phyloP scores from a whole-genome alignment of 192 early-diverging fungal species.

The Podila verticillata region DNA sequence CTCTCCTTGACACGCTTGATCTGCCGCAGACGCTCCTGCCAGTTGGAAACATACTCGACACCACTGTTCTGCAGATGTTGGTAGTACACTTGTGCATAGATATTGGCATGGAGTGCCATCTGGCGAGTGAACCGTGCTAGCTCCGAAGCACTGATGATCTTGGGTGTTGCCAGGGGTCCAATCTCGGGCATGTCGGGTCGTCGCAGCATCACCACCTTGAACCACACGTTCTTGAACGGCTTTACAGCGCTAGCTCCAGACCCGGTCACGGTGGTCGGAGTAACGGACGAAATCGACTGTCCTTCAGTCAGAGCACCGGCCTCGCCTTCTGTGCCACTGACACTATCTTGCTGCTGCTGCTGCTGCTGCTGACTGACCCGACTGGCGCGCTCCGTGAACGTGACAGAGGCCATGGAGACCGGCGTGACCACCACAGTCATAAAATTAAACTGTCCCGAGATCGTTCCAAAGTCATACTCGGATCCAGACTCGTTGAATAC shows the following conservation, averaged over 20 bases:
- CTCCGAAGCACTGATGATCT: conserved; percentile 81
- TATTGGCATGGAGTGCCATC: conserved; percentile 87
- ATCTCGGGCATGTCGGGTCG: conserved; percentile 84
- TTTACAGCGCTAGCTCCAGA: conserved; percentile 3
- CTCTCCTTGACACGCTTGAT: conserved; percentile 85
- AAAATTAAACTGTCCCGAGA: conserved; percentile 95
- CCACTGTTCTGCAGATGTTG: conserved; percentile 67
- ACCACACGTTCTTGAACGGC: conserved; percentile 59
- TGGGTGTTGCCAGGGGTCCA: conserved; percentile 82
- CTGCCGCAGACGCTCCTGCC: conserved; percentile 87
- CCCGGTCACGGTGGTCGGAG: not conserved
- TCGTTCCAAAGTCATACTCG: conserved; percentile 87
- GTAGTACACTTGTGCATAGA: conserved; percentile 88
- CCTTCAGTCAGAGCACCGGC: not conserved
- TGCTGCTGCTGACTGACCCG: conserved; percentile 29
- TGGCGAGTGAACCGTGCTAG: conserved; percentile 86
- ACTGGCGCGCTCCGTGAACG: conserved; percentile 22
- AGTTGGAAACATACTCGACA: conserved; percentile 87
- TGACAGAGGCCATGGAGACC: conserved; percentile 46
- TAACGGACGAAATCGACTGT: not conserved
- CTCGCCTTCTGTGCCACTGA: conserved; percentile 1
- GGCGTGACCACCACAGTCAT: conserved; percentile 95
- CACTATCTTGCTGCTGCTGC: conserved; percentile 16
- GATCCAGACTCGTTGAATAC: conserved; percentile 92
- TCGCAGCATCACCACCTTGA: conserved; percentile 71